These are phyloP conservation scores for Arthrobotrys musiformis DNA, from an alignment of 2,329 filamentous ascomycete genomes.

Conservation along the genomic window DNA sequence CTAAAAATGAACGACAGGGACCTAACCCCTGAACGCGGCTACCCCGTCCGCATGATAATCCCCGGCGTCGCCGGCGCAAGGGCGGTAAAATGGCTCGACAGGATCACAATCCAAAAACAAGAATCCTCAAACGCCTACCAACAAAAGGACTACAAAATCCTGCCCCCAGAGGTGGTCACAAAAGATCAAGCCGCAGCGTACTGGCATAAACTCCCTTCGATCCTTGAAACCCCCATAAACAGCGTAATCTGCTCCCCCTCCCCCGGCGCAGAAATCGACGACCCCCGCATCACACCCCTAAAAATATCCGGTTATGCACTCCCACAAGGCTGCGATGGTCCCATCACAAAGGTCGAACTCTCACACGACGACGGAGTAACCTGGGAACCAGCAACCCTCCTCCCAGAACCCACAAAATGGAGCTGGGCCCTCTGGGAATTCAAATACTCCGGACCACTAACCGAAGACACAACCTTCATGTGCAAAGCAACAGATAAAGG, in stretches of 20 bases:
- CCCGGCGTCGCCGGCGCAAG: constrained; percentile 91
- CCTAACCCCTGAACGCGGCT: constrained; percentile 84
- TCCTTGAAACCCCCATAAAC: constrained; percentile 70
- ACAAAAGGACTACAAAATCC: constrained; percentile 70
- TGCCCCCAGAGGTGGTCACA: constrained; percentile 67
- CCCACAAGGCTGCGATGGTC: constrained; percentile 79
- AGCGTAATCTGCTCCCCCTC: constrained; percentile 68
- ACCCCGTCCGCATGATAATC: constrained; percentile 83
- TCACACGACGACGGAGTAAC: constrained; percentile 83
- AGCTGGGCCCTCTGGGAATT: constrained; percentile 69
- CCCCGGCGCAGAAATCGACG: constrained; percentile 63
- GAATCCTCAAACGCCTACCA: constrained; percentile 70
- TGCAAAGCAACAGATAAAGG: constrained; percentile 69
- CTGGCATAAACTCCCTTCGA: constrained; percentile 67
- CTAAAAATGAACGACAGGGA: constrained; percentile 90
- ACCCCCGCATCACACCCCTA: constrained; percentile 26
- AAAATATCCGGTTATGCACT: constrained; percentile 76
- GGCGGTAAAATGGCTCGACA: constrained; percentile 92
- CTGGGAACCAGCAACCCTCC: constrained; percentile 74
- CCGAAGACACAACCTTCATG: constrained; percentile 65
- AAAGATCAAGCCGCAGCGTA: constrained; percentile 67
- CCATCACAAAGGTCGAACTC: constrained; percentile 80
- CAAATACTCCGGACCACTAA: constrained; percentile 63
- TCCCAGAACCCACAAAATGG: constrained; percentile 64
- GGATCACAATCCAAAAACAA: constrained; percentile 77